phyloP scores from a whole-genome alignment of 495 filamentous ascomycete genomes.

The Umbilicaria muhlenbergii region DNA sequence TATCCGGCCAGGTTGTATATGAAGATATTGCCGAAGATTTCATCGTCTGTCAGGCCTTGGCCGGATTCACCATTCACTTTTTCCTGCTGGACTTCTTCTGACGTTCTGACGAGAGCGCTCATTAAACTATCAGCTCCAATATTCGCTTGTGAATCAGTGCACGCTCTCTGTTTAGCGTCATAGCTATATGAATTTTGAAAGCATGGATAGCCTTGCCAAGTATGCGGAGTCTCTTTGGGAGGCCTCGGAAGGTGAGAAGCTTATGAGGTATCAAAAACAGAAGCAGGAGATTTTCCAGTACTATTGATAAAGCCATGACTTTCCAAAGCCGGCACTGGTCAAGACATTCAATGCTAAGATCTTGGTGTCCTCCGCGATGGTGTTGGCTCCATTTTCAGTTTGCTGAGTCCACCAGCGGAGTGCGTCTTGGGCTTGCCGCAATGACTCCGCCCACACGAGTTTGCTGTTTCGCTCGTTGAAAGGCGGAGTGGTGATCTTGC shows the following conservation, averaged over 20 bases:
- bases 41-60: constrained; percentile 17
- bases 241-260: neutral
- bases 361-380: constrained; percentile 20
- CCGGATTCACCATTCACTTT: neutral
- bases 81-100: constrained; percentile 1
- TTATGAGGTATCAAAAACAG: constrained; percentile 3
- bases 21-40: constrained; percentile 34
- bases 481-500: constrained; percentile 20
- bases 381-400: constrained; percentile 3
- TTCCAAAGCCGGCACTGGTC: constrained; percentile 26
- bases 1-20: constrained; percentile 35
- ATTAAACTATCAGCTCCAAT: constrained; percentile 3
- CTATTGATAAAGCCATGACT: constrained; percentile 17
- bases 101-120: constrained; percentile 9
- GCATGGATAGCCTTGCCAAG: neutral
- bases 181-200: constrained; percentile 1
- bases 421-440: constrained; percentile 24
- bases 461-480: constrained; percentile 30
- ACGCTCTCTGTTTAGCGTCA: neutral
- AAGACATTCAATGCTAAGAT: constrained; percentile 31
- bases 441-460: constrained; percentile 25
- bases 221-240: neutral
- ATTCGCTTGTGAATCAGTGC: neutral
- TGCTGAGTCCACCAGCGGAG: constrained; percentile 20
- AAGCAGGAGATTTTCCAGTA: constrained; percentile 12